Conservation (phyloP, 768 basidiomycete species). For the Leucosporidium scottii region DNA sequence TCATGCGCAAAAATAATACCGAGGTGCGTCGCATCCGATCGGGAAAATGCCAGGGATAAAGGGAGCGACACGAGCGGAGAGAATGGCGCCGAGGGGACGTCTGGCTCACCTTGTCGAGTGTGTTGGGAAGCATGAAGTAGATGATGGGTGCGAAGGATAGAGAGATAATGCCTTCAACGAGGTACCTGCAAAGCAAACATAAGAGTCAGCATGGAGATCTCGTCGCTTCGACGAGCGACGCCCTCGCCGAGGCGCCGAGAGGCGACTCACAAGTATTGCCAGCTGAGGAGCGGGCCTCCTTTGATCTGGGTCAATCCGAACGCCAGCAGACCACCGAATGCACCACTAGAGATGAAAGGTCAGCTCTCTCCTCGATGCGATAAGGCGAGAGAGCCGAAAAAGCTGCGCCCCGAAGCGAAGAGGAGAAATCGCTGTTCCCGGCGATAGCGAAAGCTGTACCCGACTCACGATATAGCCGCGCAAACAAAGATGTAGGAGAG, state of each 20-base stretch:
- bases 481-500: not conserved
- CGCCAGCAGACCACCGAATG: not conserved
- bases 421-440: no score
- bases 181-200: not conserved
- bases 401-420: no score
- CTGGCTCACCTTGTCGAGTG: not conserved
- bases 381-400: no score
- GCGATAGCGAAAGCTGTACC: no score
- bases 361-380: no score
- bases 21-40: no score
- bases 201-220: not conserved
- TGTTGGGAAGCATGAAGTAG: constrained; percentile 18
- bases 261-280: not conserved
- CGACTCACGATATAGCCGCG: no score
- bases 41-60: no score
- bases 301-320: constrained; percentile 4
- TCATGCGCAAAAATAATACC: no score
- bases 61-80: no score
- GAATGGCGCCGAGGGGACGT: no score
- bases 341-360: not conserved
- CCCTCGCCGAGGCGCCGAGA: not conserved
- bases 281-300: not conserved
- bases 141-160: constrained; percentile 13
- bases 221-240: not conserved
- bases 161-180: constrained; percentile 19